phyloP scores from a whole-genome alignment of 2,329 filamentous ascomycete genomes.

The Fusarium paranaense region DNA sequence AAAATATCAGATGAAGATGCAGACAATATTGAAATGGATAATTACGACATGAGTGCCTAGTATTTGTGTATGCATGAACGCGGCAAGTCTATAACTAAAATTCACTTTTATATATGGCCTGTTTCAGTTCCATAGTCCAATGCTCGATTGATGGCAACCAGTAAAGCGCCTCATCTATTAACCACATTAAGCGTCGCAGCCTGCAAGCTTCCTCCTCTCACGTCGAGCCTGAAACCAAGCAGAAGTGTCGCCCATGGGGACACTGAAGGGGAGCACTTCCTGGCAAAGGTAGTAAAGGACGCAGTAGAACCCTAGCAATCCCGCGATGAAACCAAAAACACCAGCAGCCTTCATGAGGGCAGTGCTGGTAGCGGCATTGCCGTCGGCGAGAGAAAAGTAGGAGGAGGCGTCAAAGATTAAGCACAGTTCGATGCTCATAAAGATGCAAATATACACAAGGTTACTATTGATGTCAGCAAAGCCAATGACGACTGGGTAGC shows the following conservation, averaged over 20 bases:
- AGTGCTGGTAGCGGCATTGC: constrained; percentile 7
- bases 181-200: not conserved
- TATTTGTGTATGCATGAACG: not conserved
- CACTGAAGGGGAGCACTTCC: constrained; percentile 35
- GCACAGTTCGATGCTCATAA: constrained; percentile 37
- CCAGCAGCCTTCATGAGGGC: constrained; percentile 35
- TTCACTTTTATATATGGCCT: not conserved
- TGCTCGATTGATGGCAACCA: not conserved
- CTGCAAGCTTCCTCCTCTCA: constrained; percentile 1
- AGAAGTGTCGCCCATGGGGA: constrained; percentile 41
- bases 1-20: not conserved
- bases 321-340: constrained; percentile 40
- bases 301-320: constrained; percentile 40
- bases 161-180: not conserved
- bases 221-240: constrained; percentile 18
- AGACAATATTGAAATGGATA: not conserved
- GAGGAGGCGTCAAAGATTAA: constrained; percentile 33
- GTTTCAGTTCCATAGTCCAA: not conserved
- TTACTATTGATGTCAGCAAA: constrained; percentile 28
- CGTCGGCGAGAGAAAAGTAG: constrained; percentile 38
- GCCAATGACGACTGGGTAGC: too few species aligned
- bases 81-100: not conserved
- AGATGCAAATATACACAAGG: constrained; percentile 39
- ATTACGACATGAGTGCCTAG: not conserved
- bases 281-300: constrained; percentile 39